Base-by-base conservation (phyloP, 176 grass and related monocot genomes). In the Triticum urartu region DNA sequence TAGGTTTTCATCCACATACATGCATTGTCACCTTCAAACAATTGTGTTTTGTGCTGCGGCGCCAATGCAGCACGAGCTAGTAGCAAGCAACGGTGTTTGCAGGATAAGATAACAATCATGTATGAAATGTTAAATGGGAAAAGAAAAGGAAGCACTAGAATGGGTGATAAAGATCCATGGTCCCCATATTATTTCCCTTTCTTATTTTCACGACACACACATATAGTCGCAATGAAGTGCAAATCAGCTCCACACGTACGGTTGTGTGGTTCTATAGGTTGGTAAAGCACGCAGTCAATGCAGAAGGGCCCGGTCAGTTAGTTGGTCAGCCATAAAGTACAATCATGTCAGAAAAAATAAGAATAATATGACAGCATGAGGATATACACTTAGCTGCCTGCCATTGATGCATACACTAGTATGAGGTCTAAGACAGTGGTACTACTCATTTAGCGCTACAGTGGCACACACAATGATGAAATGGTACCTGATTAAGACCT, bases 261-360 rank as follows among this genome's bases (percentile, higher is more conserved):
- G n/a, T n/a, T n/a, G n/a, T n/a, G n/a, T n/a, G 84, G 80, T 58
- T 92, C 56, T 89, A 77, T 71, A 82, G 43, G 81, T 87, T 81
- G 88, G 77, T 90, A 85, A 89, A 87, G 80, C 75, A 61, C 54
- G 75, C 20, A 89, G 84, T 92, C 68, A 92, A 92, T 92, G 91
- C 79, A 20, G 36, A 38, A 60, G 81, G 91, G 58, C 64, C 85
- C 64, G 85, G 40, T 78, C 54, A 87, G 85, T 89, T 90, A 85
- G 91, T 87, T 93, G 91, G 88, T 62, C 88, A 90, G 85, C 85
- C 84, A 93, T 82, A 77, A 90, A 87, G 81, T 88, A 88, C 64
- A n/a, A 81, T 85, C 52, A 20, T 78, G 82, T 80, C 64, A 88
- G 90, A 59, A 61, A 75, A 75, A 69, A 75, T 50, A 21, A 81